Conservation (phyloP, 2,329 filamentous ascomycete genomes). For the Atkinsonella hypoxylon region DNA sequence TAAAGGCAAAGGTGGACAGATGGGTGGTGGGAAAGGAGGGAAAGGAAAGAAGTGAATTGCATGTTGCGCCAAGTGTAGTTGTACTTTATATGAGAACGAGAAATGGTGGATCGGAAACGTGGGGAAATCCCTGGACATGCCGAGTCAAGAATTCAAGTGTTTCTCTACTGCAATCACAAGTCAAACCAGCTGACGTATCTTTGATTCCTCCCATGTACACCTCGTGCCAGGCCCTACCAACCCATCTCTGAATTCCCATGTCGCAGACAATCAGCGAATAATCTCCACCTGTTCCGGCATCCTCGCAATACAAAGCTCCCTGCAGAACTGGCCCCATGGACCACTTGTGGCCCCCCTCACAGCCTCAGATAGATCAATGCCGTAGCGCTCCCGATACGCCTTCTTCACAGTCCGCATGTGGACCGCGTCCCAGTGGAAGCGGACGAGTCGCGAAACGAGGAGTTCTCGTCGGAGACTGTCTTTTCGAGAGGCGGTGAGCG, state of each 20-base stretch:
- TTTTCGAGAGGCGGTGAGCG: conserved; percentile 60
- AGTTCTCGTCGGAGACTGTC: conserved; percentile 71
- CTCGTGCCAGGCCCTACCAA: no score
- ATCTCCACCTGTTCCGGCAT: conserved; percentile 30
- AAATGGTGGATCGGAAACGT: background rate
- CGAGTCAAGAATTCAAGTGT: background rate
- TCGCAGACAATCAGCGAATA: background rate
- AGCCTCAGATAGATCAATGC: conserved; percentile 60
- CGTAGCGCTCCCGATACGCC: conserved; percentile 71
- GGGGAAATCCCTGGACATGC: background rate
- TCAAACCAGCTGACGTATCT: background rate
- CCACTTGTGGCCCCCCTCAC: conserved; percentile 65
- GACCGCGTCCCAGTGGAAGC: conserved; percentile 81
- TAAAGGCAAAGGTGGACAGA: conserved; percentile 21
- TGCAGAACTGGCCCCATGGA: conserved; percentile 67
- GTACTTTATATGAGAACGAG: background rate
- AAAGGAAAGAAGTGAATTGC: conserved; percentile 12
- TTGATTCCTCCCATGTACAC: no score
- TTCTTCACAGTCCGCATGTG: conserved; percentile 72
- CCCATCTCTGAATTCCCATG: background rate
- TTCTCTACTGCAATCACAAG: background rate
- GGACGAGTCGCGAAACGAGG: conserved; percentile 74
- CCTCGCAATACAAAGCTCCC: conserved; percentile 52
- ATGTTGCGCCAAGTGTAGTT: background rate
- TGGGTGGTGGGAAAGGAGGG: conserved; percentile 24